Evolutionary conservation across 768 basidiomycete genomes (phyloP).

Genomic region (Lentinus brumalis): DNA sequence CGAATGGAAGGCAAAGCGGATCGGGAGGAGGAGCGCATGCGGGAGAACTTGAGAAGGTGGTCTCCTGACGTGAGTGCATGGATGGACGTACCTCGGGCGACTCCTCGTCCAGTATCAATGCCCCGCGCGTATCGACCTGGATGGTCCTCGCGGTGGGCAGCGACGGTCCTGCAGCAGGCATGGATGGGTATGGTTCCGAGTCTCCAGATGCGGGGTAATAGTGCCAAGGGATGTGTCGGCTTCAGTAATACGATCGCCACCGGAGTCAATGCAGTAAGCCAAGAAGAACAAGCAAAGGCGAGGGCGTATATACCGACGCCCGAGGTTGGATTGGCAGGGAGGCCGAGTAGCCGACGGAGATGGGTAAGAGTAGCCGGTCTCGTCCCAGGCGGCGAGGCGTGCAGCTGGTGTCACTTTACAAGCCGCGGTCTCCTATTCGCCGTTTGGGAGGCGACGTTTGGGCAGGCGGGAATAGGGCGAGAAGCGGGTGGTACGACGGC

Average conservation of each 20-base stretch:
- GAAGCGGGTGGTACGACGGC: background rate
- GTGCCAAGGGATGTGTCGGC: background rate
- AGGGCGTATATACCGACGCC: background rate
- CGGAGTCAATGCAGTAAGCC: background rate
- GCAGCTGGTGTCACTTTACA: background rate
- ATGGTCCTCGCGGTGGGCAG: conserved; percentile 85
- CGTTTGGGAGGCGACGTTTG: background rate
- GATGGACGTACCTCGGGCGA: conserved; percentile 78
- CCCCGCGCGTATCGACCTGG: conserved; percentile 93
- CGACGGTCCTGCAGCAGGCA: conserved; percentile 48
- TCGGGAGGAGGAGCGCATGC: background rate
- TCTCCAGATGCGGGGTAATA: background rate
- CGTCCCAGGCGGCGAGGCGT: background rate
- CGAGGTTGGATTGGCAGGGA: background rate
- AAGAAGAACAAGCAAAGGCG: background rate
- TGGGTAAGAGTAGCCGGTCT: conserved; percentile 3
- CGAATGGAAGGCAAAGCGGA: background rate
- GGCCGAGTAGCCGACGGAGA: conserved; percentile 14
- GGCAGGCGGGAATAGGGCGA: background rate
- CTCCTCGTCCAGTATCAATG: conserved; percentile 90
- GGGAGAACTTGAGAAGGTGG: conserved; percentile 10
- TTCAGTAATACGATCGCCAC: background rate
- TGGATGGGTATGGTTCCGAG: background rate
- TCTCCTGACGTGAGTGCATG: conserved; percentile 5
- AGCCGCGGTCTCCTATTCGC: background rate